Evolutionary conservation across 768 basidiomycete genomes (phyloP).

Genomic region (Paxillus rubicundulus): DNA sequence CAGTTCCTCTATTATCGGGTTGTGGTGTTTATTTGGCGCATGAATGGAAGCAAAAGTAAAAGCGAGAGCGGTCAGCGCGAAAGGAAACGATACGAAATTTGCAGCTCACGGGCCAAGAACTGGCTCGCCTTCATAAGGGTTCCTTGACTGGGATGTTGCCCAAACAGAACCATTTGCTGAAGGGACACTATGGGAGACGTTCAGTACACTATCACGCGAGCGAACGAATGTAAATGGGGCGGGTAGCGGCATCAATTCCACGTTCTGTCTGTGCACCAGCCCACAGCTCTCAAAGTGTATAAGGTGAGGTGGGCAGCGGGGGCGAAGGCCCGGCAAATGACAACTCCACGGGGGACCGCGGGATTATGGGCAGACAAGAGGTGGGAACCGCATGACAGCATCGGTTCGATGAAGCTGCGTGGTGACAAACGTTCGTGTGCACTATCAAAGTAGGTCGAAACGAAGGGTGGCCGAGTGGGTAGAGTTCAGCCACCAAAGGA

Average conservation of each 20-base stretch:
- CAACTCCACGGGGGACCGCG: not conserved
- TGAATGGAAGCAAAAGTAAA: not conserved
- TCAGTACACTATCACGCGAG: slow-evolving; percentile 8
- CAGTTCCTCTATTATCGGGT: slow-evolving; percentile 82
- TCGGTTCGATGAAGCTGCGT: not conserved
- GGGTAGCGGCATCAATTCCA: too few relatives aligned
- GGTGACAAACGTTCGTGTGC: not conserved
- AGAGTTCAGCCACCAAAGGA: too few relatives aligned
- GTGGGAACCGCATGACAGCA: not conserved
- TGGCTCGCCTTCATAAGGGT: slow-evolving; percentile 91
- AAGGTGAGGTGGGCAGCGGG: not conserved
- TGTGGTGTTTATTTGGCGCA: not conserved
- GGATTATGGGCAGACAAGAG: not conserved
- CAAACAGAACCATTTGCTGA: slow-evolving; percentile 97
- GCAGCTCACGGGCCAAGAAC: slow-evolving; percentile 70
- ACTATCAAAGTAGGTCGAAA: too few relatives aligned
- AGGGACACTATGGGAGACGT: slow-evolving; percentile 67
- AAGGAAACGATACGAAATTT: not conserved
- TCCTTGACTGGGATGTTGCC: slow-evolving; percentile 93
- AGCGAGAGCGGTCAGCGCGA: not conserved
- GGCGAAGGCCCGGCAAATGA: not conserved
- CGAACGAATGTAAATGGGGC: not conserved
- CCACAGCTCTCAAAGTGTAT: not conserved
- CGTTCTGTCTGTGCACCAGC: too few relatives aligned
- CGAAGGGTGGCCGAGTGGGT: too few relatives aligned